Evolutionary conservation across 1,284 basidiomycete species (phyloP).

Genomic region (Mycosarcoma mackinlayi): DNA sequence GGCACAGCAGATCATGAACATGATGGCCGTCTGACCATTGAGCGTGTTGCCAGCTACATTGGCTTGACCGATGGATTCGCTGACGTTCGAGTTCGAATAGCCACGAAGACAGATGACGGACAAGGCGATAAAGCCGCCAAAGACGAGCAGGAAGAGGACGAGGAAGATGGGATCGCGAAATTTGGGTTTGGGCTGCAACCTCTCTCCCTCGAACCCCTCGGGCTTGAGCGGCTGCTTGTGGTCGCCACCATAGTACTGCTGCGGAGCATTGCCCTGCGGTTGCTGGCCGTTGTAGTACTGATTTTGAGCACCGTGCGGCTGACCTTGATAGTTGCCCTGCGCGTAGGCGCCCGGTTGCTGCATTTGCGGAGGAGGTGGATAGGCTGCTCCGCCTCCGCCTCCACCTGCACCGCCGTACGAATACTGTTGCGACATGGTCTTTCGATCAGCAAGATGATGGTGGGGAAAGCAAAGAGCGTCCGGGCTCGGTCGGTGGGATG

Average conservation of each 20-base stretch:
- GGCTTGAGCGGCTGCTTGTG: conserved; percentile 55
- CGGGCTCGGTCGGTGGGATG: neutral
- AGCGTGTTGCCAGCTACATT: conserved; percentile 78
- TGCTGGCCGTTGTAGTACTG: conserved; percentile 51
- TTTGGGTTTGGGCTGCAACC: conserved; percentile 59
- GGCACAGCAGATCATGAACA: conserved; percentile 77
- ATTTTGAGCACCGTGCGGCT: conserved; percentile 53
- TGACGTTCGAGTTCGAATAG: conserved; percentile 38
- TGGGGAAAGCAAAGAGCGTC: neutral
- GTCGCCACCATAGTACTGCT: conserved; percentile 49
- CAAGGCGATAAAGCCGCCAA: conserved; percentile 68
- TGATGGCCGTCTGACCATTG: conserved; percentile 76
- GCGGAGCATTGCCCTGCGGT: conserved; percentile 15
- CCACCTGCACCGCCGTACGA: conserved; percentile 25
- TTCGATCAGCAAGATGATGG: neutral
- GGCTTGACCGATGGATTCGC: conserved; percentile 69
- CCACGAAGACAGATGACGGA: conserved; percentile 67
- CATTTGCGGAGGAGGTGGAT: conserved; percentile 42
- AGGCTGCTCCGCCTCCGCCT: conserved; percentile 21
- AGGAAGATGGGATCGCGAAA: conserved; percentile 65
- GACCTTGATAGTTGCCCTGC: conserved; percentile 43
- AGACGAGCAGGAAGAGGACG: conserved; percentile 67
- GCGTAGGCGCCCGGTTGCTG: conserved; percentile 35
- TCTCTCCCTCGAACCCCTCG: conserved; percentile 56
- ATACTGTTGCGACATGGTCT: conserved; percentile 40